Evolutionary conservation across 257 asterid species (phyloP).

Genomic region (Fraxinus quadrangulata): DNA sequence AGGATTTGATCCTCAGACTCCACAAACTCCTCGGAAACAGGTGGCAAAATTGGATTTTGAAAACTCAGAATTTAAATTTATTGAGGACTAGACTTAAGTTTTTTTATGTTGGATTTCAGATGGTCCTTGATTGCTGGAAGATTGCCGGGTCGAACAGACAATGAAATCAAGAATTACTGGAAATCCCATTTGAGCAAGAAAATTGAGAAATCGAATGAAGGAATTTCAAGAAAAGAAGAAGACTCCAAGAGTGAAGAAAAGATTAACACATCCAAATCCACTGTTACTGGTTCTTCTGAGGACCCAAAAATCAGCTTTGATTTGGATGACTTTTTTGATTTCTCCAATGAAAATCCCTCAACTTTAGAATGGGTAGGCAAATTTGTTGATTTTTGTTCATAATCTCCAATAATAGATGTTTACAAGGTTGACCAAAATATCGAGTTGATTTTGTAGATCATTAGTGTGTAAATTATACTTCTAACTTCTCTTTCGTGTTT

Average conservation of each 20-base stretch:
- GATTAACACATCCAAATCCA: slow-evolving; percentile 7
- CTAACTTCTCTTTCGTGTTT: background rate
- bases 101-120: slow-evolving; percentile 15
- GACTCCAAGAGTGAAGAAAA: slow-evolving; percentile 31
- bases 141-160: slow-evolving; percentile 53
- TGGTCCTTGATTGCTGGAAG: slow-evolving; percentile 51
- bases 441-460: too few species aligned
- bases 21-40: slow-evolving; percentile 62
- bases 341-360: slow-evolving; percentile 61
- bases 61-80: background rate
- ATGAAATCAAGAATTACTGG: slow-evolving; percentile 52
- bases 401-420: background rate
- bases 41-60: slow-evolving; percentile 9
- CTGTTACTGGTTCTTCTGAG: slow-evolving; percentile 23
- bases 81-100: too few species aligned
- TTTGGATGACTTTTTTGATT: slow-evolving; percentile 58
- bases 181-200: slow-evolving; percentile 46
- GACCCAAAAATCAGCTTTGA: slow-evolving; percentile 27
- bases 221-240: slow-evolving; percentile 25
- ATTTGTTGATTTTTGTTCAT: slow-evolving; percentile 29
- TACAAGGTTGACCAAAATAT: background rate
- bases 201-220: slow-evolving; percentile 31
- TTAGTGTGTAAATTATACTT: background rate
- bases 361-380: slow-evolving; percentile 57
- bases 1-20: slow-evolving; percentile 58